Conservation (phyloP, 352 stramenopile genomes). For the Phytophthora chlamydospora region DNA sequence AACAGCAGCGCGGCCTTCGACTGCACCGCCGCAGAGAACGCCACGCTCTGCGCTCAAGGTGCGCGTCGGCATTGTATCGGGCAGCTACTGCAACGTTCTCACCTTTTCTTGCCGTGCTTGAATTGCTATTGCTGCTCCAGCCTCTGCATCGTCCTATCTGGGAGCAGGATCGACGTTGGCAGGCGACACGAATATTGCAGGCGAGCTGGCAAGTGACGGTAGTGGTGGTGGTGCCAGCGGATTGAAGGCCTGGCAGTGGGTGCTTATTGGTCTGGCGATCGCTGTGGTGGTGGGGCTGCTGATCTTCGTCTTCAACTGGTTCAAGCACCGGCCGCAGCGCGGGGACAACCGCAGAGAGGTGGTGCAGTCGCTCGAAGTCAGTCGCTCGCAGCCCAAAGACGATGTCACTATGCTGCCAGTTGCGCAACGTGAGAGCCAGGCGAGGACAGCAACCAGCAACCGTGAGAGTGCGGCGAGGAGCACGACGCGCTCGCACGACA, state of each 20-base stretch:
- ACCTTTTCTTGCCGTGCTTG: neutral
- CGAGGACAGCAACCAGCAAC: slow-evolving; percentile 30
- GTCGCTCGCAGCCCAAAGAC: slow-evolving; percentile 38
- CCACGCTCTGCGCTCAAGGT: slow-evolving; percentile 24
- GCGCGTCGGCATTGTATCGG: neutral
- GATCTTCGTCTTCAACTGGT: slow-evolving; percentile 58
- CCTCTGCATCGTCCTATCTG: slow-evolving; percentile 7
- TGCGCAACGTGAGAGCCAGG: slow-evolving; percentile 19
- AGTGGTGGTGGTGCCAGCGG: slow-evolving; percentile 6
- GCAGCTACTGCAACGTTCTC: slow-evolving; percentile 5
- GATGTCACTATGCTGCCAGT: slow-evolving; percentile 29
- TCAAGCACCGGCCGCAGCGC: slow-evolving; percentile 45
- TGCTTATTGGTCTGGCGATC: slow-evolving; percentile 40
- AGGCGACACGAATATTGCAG: neutral
- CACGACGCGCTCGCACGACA: slow-evolving; percentile 31
- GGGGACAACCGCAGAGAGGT: slow-evolving; percentile 42
- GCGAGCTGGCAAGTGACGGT: slow-evolving; percentile 11
- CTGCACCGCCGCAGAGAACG: slow-evolving; percentile 17
- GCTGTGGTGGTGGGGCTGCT: slow-evolving; percentile 36
- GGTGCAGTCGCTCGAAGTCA: slow-evolving; percentile 30
- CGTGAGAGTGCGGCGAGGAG: slow-evolving; percentile 28
- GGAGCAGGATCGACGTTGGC: neutral
- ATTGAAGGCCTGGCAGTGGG: slow-evolving; percentile 46
- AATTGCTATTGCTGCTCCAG: slow-evolving; percentile 1
- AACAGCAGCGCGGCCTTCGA: slow-evolving; percentile 16